A percentile compares a stretch with the other conserved stretches of the same genome.
phyloP scores from a whole-genome alignment of 2,329 filamentous ascomycete genomes.

The Fusarium secorum region DNA sequence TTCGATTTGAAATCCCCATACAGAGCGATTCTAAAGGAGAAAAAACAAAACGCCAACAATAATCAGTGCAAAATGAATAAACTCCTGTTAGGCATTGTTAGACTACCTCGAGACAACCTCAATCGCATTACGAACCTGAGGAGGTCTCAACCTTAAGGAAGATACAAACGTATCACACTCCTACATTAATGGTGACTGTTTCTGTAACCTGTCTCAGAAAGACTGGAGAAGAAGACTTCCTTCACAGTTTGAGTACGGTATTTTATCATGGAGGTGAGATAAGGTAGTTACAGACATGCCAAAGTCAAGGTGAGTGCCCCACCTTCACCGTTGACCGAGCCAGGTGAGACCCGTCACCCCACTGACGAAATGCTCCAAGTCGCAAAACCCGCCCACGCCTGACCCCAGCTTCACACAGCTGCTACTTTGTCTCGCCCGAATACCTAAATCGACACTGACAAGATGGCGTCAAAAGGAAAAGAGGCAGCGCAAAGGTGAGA shows the following conservation, averaged over 20 bases:
- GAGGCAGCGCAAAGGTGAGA: slow-evolving; percentile 47
- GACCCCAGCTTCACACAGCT: slow-evolving; percentile 36
- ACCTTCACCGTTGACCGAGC: slow-evolving; percentile 41
- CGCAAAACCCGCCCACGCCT: slow-evolving; percentile 40
- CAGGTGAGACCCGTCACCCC: slow-evolving; percentile 41
- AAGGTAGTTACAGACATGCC: too few relatives aligned
- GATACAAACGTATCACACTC: neutral
- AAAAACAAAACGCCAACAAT: neutral
- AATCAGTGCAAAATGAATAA: neutral
- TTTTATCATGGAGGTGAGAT: neutral
- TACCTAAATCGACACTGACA: slow-evolving; percentile 35
- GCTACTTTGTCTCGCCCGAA: slow-evolving; percentile 30
- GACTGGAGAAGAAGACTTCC: neutral
- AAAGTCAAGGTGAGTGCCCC: slow-evolving; percentile 36
- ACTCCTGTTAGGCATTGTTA: neutral
- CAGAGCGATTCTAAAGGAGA: neutral
- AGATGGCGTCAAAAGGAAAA: slow-evolving; percentile 54
- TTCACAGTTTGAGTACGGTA: neutral
- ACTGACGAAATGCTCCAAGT: slow-evolving; percentile 45
- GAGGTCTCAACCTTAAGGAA: neutral
- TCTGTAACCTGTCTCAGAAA: neutral
- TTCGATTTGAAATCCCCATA: neutral
- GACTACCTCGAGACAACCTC: neutral
- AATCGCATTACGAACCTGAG: neutral
- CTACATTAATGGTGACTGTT: neutral